A percentile compares a stretch with the other conserved stretches of the same genome.
These are phyloP conservation scores for Lolium perenne DNA, from an alignment of 176 grass and related monocot genomes.

Conservation along the genomic window DNA sequence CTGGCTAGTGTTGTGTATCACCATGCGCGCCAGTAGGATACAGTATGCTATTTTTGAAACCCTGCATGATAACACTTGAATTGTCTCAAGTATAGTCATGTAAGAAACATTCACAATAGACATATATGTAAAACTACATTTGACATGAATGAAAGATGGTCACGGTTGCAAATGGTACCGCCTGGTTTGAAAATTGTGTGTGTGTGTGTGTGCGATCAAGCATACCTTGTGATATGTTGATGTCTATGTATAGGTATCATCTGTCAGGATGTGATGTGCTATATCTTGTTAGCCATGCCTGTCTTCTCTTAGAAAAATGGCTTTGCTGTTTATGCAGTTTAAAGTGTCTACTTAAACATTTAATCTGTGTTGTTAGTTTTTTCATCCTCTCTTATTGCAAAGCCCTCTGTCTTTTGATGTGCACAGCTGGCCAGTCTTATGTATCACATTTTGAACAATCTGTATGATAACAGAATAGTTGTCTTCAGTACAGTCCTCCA, in stretches of 20 bases:
- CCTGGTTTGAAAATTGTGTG: neutral
- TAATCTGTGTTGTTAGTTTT: neutral
- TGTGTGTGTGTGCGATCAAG: neutral
- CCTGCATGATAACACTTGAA: slow-evolving; percentile 13
- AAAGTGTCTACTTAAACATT: neutral
- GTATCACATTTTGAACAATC: slow-evolving; percentile 5
- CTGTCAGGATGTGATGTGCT: neutral
- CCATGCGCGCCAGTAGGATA: neutral
- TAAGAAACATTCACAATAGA: slow-evolving; percentile 8
- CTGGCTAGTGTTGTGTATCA: slow-evolving; percentile 36
- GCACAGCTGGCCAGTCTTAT: neutral
- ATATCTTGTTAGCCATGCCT: neutral
- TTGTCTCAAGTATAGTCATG: neutral
- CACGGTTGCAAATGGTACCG: neutral
- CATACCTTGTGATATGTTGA: neutral
- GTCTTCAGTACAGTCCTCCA: neutral
- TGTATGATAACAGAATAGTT: slow-evolving; percentile 8
- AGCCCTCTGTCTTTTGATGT: slow-evolving; percentile 11
- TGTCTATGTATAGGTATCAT: neutral
- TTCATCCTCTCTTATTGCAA: slow-evolving; percentile 27
- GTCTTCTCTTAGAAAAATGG: neutral
- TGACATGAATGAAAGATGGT: slow-evolving; percentile 14
- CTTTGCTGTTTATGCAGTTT: neutral
- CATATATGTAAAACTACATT: neutral
- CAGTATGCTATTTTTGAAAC: neutral